phyloP scores from a whole-genome alignment of 106 monocot species.

The Dendrobium chrysotoxum region DNA sequence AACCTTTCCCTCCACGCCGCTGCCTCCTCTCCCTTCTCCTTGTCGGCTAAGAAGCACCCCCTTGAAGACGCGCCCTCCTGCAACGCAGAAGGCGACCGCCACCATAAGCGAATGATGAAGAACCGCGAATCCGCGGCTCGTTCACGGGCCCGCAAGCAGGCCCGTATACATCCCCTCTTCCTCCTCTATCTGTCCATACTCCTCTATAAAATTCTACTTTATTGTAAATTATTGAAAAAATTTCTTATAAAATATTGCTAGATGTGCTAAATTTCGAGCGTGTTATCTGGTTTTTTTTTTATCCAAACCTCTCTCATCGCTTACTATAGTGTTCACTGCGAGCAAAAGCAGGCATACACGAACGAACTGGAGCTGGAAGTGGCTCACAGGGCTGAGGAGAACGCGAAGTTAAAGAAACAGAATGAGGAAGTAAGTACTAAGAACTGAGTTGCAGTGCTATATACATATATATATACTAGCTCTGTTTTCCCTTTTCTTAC shows the following conservation, averaged over 20 bases:
- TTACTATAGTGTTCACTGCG: neutral
- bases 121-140: conserved; percentile 76
- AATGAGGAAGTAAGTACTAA: conserved; percentile 32
- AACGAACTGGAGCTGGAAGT: conserved; percentile 54
- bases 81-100: conserved; percentile 28
- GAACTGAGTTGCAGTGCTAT: neutral
- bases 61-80: neutral
- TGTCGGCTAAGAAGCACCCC: conserved; percentile 8
- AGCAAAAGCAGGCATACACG: conserved; percentile 40
- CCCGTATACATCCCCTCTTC: neutral
- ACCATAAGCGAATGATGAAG: conserved; percentile 76
- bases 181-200: neutral
- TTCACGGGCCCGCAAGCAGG: conserved; percentile 83
- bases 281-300: neutral
- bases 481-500: neutral
- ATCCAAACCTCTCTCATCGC: neutral
- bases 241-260: neutral
- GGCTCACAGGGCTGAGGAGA: conserved; percentile 27
- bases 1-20: conserved; percentile 11
- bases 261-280: neutral
- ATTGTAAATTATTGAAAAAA: neutral
- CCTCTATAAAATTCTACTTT: neutral
- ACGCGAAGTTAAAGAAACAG: conserved; percentile 40
- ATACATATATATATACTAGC: neutral
- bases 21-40: conserved; percentile 11